These are phyloP conservation scores for Russula emetica DNA, from an alignment of 768 basidiomycete genomes.

Conservation along the genomic window DNA sequence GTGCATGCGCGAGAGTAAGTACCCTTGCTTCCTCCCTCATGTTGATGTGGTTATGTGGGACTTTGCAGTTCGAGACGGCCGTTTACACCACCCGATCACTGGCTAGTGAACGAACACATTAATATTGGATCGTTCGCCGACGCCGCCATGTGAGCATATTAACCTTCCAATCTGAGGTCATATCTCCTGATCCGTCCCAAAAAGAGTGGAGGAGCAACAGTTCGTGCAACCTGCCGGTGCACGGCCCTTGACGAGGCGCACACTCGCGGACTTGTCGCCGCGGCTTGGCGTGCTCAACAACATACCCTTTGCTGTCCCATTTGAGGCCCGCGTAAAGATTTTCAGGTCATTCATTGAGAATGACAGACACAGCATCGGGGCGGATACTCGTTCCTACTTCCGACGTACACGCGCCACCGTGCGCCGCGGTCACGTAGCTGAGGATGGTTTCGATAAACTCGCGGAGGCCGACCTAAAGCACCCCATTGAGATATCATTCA, in stretches of 20 bases:
- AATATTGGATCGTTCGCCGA: constrained; percentile 74
- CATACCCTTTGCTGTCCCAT: constrained; percentile 93
- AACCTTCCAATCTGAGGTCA: constrained; percentile 6
- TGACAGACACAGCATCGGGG: constrained; percentile 41
- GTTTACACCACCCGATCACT: constrained; percentile 81
- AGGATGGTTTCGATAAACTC: constrained; percentile 89
- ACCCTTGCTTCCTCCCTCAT: background rate
- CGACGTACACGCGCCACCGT: constrained; percentile 45
- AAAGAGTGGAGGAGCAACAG: constrained; percentile 63
- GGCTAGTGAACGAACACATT: constrained; percentile 64
- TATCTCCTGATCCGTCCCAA: constrained; percentile 7
- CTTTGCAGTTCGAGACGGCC: constrained; percentile 66
- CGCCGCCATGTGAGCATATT: constrained; percentile 66
- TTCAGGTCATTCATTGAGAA: constrained; percentile 79
- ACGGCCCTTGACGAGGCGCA: constrained; percentile 54
- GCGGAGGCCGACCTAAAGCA: constrained; percentile 73
- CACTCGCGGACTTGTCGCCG: constrained; percentile 72
- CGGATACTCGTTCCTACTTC: constrained; percentile 15
- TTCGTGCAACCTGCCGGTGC: constrained; percentile 34
- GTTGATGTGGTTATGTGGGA: constrained; percentile 12
- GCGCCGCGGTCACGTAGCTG: constrained; percentile 70
- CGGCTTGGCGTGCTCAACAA: constrained; percentile 90
- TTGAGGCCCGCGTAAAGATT: constrained; percentile 83
- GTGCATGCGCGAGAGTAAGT: constrained; percentile 87
- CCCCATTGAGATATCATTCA: constrained; percentile 85